Evolutionary conservation across 2,329 filamentous ascomycete genomes (phyloP).

Genomic region (Bipolaris sorokiniana): DNA sequence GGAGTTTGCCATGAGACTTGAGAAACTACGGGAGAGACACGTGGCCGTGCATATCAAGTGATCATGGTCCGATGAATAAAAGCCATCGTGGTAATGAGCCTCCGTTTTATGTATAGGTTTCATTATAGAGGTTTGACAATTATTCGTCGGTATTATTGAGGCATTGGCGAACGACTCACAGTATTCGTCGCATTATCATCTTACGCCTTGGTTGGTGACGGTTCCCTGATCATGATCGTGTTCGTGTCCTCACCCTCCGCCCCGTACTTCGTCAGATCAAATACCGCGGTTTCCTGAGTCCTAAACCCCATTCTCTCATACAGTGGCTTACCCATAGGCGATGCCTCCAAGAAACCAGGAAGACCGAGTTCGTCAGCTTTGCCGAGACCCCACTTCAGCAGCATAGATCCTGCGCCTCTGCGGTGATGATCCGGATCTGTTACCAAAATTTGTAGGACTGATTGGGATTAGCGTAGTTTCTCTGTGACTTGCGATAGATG

Average conservation of each 20-base stretch:
- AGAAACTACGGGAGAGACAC: neutral
- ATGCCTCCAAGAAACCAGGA: slow-evolving; percentile 52
- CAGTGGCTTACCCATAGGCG: slow-evolving; percentile 48
- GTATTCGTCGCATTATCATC: neutral
- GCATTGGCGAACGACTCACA: neutral
- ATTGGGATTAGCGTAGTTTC: neutral
- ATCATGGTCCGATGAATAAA: neutral
- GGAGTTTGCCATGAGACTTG: slow-evolving; percentile 3
- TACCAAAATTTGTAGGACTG: slow-evolving; percentile 41
- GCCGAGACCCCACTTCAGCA: slow-evolving; percentile 50
- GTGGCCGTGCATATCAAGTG: neutral
- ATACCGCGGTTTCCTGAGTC: slow-evolving; percentile 22
- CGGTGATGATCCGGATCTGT: slow-evolving; percentile 51
- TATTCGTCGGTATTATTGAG: too few species aligned
- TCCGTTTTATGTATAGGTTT: too few species aligned
- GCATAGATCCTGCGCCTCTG: slow-evolving; percentile 50
- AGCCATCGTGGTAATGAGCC: too few species aligned
- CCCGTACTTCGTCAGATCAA: slow-evolving; percentile 41
- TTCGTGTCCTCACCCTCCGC: slow-evolving; percentile 33
- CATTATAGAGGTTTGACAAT: neutral
- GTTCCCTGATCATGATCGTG: slow-evolving; percentile 42
- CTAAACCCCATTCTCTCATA: slow-evolving; percentile 47
- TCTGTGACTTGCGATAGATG: neutral
- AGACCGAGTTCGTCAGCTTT: slow-evolving; percentile 51
- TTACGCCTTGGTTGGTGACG: slow-evolving; percentile 1